Evolutionary conservation across 208 protist species (phyloP), one percentile per base, ranked within the genome.

Genomic region (Phytomonas sp.): DNA sequence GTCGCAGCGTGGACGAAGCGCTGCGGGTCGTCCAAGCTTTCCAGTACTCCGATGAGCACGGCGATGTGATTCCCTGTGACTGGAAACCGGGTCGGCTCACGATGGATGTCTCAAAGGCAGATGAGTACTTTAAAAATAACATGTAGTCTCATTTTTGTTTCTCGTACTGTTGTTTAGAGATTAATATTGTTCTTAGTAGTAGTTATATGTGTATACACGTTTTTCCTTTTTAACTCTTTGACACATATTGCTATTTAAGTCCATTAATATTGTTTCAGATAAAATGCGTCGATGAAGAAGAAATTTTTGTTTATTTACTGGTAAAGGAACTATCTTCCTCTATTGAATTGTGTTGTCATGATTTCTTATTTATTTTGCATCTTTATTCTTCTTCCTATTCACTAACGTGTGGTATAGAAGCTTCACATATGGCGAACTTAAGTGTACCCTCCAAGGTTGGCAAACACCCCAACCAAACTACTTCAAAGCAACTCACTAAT

Each of bases 21-120:
- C 80, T 99, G 5, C 94, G 98, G 59, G 81, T 99, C 2, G 78
- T 99, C 12, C 70, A 98, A 74, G 97, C 97, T 33, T 98, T 99
- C 78, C 93, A 98, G 81, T 98, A 94, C 75, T 82, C 88, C 5
- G 98, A 99, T 60, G 84, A 98, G 67, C 81, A 98, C 65, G 93
- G 91, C n/a, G 91, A 98, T 60, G 94, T 98, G 36, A 94, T 98
- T 82, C 90, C 97, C 34, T 90, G 97, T 83, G 95, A 96, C 69
- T 99, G 97, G 97, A 93, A 74, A 4, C 94, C 92, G 14, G 96
- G 96, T 30, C 83, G 88, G 68, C 77, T 78, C 5, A 98, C 95
- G 12, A 98, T 99, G 86, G 94, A 96, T 36, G 71, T 87, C 29
- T 79, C 83, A 64, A 97, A 96, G 65, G 88, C 94, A 16, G 87